phyloP scores from a whole-genome alignment of 192 early-diverging fungal species.

The Coemansia sp. region DNA sequence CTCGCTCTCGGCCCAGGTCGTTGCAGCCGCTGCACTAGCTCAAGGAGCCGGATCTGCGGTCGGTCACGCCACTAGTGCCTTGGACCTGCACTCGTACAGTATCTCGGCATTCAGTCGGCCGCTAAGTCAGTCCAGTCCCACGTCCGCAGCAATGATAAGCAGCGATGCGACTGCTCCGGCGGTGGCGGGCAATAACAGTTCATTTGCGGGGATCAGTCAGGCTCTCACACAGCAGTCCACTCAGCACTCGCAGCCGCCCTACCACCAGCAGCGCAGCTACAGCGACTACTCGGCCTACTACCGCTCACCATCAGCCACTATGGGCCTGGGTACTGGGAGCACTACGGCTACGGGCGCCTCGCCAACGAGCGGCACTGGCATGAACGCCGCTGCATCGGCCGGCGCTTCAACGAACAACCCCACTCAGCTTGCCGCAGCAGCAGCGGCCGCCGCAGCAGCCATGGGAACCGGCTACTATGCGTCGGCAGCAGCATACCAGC shows the following conservation, averaged over 20 bases:
- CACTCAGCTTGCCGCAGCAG: conserved; percentile 28
- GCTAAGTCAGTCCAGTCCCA: conserved; percentile 27
- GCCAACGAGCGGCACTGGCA: conserved; percentile 25
- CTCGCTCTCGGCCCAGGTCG: neutral
- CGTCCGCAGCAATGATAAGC: conserved; percentile 29
- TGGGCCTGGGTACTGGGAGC: conserved; percentile 23
- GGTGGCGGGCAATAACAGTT: conserved; percentile 1
- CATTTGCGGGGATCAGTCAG: conserved; percentile 12
- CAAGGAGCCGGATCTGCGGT: neutral
- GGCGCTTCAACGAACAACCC: neutral
- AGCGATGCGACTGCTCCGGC: neutral
- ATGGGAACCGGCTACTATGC: conserved; percentile 43
- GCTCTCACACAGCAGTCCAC: conserved; percentile 17
- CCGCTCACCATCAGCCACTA: conserved; percentile 38
- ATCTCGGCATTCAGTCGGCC: conserved; percentile 52
- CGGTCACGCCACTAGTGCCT: conserved; percentile 6
- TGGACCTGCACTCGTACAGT: conserved; percentile 44
- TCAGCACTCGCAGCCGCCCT: conserved; percentile 20
- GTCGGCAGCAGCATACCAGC: conserved; percentile 40
- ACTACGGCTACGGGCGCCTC: conserved; percentile 20
- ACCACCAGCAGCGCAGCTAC: conserved; percentile 34
- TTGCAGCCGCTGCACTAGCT: conserved; percentile 12
- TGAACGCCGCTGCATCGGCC: neutral
- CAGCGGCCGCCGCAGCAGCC: conserved; percentile 34
- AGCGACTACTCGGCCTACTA: conserved; percentile 49